phyloP scores from a whole-genome alignment of 1,139 yeast genomes.

The Geotrichum candidum region DNA sequence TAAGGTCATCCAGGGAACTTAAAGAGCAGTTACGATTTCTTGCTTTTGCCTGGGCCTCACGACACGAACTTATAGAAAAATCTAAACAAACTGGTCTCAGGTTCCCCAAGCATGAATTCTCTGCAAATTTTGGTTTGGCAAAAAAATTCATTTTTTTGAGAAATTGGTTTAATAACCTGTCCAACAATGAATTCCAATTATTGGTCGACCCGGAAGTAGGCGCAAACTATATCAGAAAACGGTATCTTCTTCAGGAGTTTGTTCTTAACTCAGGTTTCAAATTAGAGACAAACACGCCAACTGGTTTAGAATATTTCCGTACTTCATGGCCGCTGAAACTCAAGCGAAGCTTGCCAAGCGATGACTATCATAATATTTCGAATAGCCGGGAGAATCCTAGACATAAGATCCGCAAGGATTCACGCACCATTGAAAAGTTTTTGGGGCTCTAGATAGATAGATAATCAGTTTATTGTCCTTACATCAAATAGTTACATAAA shows the following conservation, averaged over 20 bases:
- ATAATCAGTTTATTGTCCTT: no score
- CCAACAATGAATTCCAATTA: neutral
- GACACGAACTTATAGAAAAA: neutral
- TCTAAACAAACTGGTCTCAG: neutral
- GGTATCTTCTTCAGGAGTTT: conserved; percentile 10
- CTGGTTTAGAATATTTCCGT: neutral
- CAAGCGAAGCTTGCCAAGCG: neutral
- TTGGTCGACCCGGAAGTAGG: conserved; percentile 10
- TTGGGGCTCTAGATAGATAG: neutral
- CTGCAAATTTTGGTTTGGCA: conserved; percentile 4
- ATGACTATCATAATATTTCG: neutral
- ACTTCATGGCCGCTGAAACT: neutral
- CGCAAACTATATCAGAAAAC: conserved; percentile 3
- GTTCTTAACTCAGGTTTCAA: neutral
- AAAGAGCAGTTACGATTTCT: neutral
- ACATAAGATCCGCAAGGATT: neutral
- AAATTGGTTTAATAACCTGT: neutral
- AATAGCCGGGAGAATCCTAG: neutral
- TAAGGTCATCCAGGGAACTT: neutral
- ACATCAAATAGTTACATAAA: no score
- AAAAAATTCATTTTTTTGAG: conserved; percentile 10
- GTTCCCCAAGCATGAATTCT: conserved; percentile 2
- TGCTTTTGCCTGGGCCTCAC: neutral
- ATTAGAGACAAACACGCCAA: neutral
- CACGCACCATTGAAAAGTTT: neutral